Evolutionary conservation across 768 basidiomycete species (phyloP).

Genomic region (Rhodotorula babjevae): DNA sequence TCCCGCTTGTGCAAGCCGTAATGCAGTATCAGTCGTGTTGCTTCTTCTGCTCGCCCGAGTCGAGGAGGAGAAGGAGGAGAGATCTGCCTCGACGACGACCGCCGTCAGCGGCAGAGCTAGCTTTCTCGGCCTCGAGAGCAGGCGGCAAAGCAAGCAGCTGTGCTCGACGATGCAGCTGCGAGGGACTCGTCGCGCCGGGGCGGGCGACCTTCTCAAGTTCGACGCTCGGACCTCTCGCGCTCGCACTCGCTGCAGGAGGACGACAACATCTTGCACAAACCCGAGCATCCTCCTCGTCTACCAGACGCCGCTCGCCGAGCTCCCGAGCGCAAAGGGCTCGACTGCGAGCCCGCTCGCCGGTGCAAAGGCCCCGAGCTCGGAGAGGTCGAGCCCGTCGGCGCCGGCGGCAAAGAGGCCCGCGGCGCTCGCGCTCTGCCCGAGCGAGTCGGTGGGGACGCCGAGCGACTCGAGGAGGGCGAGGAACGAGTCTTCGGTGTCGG

Average conservation of each 20-base stretch:
- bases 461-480: conserved; percentile 19
- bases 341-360: conserved; percentile 6
- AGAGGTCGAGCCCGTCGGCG: not conserved
- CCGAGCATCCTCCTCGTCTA: not conserved
- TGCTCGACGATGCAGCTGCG: too few relatives aligned
- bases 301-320: conserved; percentile 1
- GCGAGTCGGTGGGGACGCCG: conserved; percentile 5
- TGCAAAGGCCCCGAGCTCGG: conserved; percentile 2
- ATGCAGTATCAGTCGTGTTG: not conserved
- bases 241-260: too few relatives aligned
- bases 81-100: too few relatives aligned
- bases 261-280: too few relatives aligned
- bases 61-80: too few relatives aligned
- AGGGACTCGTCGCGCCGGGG: too few relatives aligned
- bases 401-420: not conserved
- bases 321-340: conserved; percentile 21
- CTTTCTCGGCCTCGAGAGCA: too few relatives aligned
- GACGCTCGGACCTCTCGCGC: too few relatives aligned
- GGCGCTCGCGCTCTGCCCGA: not conserved
- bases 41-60: too few relatives aligned
- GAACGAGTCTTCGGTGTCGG: conserved; percentile 12
- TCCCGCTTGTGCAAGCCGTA: not conserved
- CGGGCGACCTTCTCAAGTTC: too few relatives aligned
- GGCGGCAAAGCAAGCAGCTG: too few relatives aligned
- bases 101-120: too few relatives aligned